Evolutionary conservation across 1,284 basidiomycete species (phyloP).

Genomic region (Polyporus tsugae): DNA sequence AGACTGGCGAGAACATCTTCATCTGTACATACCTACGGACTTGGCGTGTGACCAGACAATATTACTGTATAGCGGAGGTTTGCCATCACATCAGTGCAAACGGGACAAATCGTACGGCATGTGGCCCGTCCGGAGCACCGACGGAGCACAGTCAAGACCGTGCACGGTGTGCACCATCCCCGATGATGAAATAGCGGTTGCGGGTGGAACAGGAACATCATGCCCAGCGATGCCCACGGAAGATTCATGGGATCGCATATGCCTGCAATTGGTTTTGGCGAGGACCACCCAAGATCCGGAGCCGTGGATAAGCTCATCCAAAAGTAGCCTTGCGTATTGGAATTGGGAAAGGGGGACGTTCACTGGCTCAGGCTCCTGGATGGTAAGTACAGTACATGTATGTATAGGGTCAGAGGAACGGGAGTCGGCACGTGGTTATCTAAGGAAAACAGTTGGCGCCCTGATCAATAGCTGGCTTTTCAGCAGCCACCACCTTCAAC

Average conservation of each 20-base stretch:
- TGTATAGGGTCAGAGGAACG: no score
- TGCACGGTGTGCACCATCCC: not conserved
- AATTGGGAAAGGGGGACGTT: no score
- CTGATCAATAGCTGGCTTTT: not conserved
- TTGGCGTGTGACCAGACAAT: not conserved
- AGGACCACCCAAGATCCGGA: not conserved
- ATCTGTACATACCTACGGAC: not conserved
- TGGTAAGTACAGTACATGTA: no score
- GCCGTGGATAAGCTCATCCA: not conserved
- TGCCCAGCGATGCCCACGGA: not conserved
- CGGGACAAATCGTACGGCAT: conserved; percentile 4
- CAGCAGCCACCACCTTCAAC: not conserved
- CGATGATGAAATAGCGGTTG: not conserved
- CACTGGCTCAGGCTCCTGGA: no score
- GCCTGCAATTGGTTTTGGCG: not conserved
- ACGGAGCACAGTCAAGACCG: not conserved
- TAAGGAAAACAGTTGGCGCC: not conserved
- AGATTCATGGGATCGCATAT: not conserved
- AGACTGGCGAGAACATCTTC: no score
- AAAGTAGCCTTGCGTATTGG: no score
- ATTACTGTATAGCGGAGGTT: not conserved
- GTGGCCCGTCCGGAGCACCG: not conserved
- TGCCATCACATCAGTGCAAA: not conserved
- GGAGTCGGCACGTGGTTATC: no score
- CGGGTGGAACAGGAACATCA: not conserved